Evolutionary conservation across 306 rosid genomes (phyloP).

Genomic region (Erythrophleum fordii): DNA sequence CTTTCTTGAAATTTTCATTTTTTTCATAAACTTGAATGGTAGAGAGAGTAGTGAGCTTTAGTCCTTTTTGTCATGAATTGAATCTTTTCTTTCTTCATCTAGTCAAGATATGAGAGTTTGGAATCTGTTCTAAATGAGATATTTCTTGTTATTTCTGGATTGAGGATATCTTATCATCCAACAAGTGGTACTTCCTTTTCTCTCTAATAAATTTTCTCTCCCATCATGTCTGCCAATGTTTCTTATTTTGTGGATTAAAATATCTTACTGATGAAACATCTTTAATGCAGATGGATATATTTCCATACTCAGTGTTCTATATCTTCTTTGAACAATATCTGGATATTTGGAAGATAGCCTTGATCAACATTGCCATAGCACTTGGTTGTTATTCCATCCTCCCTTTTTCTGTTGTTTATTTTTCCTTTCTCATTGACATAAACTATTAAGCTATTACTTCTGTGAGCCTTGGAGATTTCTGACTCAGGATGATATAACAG

Average conservation of each 20-base stretch:
- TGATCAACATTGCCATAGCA: conserved; percentile 75
- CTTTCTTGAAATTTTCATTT: no score
- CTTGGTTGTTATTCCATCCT: conserved; percentile 68
- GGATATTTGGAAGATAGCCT: conserved; percentile 83
- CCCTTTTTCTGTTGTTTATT: conserved; percentile 10
- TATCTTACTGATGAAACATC: conserved; percentile 41
- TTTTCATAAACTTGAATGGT: not conserved
- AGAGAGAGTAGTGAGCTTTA: not conserved
- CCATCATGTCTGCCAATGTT: conserved; percentile 20
- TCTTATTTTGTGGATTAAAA: conserved; percentile 36
- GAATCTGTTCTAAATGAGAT: not conserved
- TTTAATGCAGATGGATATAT: conserved; percentile 85
- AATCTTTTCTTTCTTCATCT: not conserved
- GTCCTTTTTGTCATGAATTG: no score
- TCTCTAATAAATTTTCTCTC: not conserved
- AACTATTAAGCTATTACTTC: conserved; percentile 29
- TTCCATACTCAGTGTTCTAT: conserved; percentile 97
- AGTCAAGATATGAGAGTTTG: not conserved
- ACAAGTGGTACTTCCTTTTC: not conserved
- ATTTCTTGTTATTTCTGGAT: not conserved
- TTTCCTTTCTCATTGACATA: conserved; percentile 24
- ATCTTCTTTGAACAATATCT: conserved; percentile 97
- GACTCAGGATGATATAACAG: conserved; percentile 54
- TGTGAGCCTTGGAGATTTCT: not conserved
- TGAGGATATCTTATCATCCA: not conserved